Base-by-base conservation (phyloP, 495 filamentous ascomycete species). In the Penicillium psychrofluorescens region DNA sequence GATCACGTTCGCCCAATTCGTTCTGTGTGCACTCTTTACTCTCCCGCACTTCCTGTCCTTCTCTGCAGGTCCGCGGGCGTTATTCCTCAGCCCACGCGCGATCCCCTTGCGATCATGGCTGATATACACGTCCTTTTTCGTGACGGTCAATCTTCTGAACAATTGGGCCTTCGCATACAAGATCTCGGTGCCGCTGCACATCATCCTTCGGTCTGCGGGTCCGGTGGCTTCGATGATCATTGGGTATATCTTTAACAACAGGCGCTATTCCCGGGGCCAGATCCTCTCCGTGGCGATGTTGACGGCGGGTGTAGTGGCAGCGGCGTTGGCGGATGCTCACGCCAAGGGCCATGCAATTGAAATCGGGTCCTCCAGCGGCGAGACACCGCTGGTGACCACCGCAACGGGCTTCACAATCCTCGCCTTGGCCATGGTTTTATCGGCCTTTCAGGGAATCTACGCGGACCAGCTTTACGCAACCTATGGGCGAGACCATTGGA, bases 101-200 rank as follows among this genome's bases (percentile, higher is more conserved):
- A 86, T 96, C 15, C 94, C 92, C 0, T 70, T 97, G 34, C 72
- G 74, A 39, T 84, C 86, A 51, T 96, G 91, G 90, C 53, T 87
- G 38, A 67, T 88, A 44, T 92, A 94, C 53, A 95, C 95, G n/a
- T 64, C 81, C 2, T 78, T 95, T 43, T 97, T 96, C 67, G 89
- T 94, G 54, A 75, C 76, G 42, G 90, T 96, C 56, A 96, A 95
- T 52, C 74, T 96, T 36, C 68, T 97, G 45, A 99, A 99, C 67
- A 99, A 99, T 55, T 91, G 90, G 72, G 92, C 92, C 6, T 97
- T 99, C 60, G 90, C 87, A 45, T 97, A 95, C 67, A 83, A 88
- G 46, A 97, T 99, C 38, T 95, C 87, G 6, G 91, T 99, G 0
- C 92, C 92, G 15, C 80, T 99, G 36, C 92, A 99, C 57, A 99